Evolutionary conservation across 192 early-diverging fungal genomes (phyloP).

Genomic region (Coemansia umbellata): DNA sequence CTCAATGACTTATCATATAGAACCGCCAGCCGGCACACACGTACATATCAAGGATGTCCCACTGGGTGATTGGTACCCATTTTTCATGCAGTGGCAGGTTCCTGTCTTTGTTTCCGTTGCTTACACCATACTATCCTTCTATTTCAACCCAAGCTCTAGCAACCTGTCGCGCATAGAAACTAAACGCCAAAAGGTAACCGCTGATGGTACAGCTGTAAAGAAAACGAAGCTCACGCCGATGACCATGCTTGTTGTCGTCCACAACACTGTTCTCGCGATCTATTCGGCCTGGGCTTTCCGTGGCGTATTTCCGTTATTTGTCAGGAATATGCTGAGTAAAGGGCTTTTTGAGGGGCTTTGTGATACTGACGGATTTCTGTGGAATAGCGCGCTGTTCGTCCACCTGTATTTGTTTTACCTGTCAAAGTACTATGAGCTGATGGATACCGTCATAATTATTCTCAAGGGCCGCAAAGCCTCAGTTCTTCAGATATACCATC

Average conservation of each 20-base stretch:
- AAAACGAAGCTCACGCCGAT: constrained; percentile 43
- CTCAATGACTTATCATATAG: constrained; percentile 6
- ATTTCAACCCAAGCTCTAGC: constrained; percentile 15
- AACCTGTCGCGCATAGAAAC: constrained; percentile 11
- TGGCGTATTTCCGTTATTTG: constrained; percentile 55
- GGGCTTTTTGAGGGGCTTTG: constrained; percentile 59
- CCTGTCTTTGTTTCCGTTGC: constrained; percentile 54
- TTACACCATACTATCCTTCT: constrained; percentile 51
- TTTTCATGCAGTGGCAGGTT: constrained; percentile 69
- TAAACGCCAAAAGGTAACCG: constrained; percentile 6
- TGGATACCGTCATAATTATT: constrained; percentile 79
- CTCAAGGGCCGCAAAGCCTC: constrained; percentile 66
- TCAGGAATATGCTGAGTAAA: constrained; percentile 52
- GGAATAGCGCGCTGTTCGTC: constrained; percentile 65
- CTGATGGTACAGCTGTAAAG: neutral
- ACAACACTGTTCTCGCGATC: constrained; percentile 67
- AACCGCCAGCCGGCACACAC: constrained; percentile 23
- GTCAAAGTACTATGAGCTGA: constrained; percentile 79
- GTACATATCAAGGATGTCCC: constrained; percentile 54
- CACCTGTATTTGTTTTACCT: constrained; percentile 82
- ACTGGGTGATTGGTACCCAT: constrained; percentile 64
- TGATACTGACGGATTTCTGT: constrained; percentile 60
- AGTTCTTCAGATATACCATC: constrained; percentile 82
- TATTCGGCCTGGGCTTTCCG: constrained; percentile 73
- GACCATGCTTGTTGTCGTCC: constrained; percentile 70